These are phyloP conservation scores for Aspergillus neotritici DNA, from an alignment of 2,329 filamentous ascomycete genomes.

Conservation along the genomic window DNA sequence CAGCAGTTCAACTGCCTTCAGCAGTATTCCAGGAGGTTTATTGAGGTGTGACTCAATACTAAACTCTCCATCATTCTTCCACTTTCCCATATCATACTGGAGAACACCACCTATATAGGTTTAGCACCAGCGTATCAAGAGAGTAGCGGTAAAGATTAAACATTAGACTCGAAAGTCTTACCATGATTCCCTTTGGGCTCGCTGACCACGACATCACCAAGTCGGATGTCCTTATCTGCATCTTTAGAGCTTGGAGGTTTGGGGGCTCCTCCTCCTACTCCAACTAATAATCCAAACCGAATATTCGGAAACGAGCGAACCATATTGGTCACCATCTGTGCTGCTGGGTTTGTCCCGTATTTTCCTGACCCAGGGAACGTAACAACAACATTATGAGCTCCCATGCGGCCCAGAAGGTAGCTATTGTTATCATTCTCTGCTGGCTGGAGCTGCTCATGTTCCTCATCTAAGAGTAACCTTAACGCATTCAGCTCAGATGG, in stretches of 20 bases:
- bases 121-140: not conserved
- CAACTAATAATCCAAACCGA: slow-evolving; percentile 4
- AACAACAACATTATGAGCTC: slow-evolving; percentile 2
- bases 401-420: slow-evolving; percentile 2
- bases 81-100: slow-evolving; percentile 4
- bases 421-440: slow-evolving; percentile 2
- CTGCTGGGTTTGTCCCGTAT: not conserved
- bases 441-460: slow-evolving; percentile 1
- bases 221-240: not conserved
- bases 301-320: slow-evolving; percentile 3
- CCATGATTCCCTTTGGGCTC: slow-evolving; percentile 1
- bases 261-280: slow-evolving; percentile 2
- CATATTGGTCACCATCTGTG: slow-evolving; percentile 4
- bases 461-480: slow-evolving; percentile 2
- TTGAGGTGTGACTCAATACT: slow-evolving; percentile 1
- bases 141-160: not conserved
- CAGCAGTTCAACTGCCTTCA: slow-evolving; percentile 1
- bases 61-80: not conserved
- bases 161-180: too few relatives aligned
- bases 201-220: slow-evolving; percentile 5
- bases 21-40: not conserved
- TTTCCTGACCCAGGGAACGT: not conserved
- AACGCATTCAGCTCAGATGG: slow-evolving; percentile 3
- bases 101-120: slow-evolving; percentile 2
- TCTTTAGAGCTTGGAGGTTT: not conserved